A percentile compares a stretch with the other conserved stretches of the same genome.
phyloP scores from a whole-genome alignment of 352 stramenopile genomes.

The Nothophytophthora sp. region DNA sequence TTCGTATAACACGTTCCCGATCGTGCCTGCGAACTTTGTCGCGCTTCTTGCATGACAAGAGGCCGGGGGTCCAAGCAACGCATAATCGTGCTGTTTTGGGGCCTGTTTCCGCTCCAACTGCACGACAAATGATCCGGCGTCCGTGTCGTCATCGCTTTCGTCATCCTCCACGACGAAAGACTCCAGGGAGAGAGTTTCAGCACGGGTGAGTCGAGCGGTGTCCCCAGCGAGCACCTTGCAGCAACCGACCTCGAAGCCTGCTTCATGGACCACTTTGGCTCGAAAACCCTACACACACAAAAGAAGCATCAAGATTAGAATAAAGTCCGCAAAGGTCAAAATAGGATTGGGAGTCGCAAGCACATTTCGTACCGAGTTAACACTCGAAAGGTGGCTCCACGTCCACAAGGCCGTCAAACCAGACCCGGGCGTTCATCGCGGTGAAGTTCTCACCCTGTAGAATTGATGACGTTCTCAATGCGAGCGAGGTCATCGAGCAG shows the following conservation, averaged over 20 bases:
- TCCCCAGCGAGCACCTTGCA: neutral
- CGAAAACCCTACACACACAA: neutral
- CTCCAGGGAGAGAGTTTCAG: neutral
- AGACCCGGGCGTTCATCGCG: neutral
- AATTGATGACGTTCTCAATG: conserved; percentile 11
- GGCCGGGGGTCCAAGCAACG: no score
- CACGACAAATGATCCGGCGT: neutral
- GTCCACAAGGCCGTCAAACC: conserved; percentile 9
- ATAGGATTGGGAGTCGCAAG: neutral
- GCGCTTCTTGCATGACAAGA: no score
- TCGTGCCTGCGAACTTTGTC: no score
- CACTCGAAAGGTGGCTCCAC: neutral
- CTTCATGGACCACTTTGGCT: neutral
- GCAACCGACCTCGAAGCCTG: conserved; percentile 3
- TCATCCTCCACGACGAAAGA: neutral
- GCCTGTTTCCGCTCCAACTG: neutral
- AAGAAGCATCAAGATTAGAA: neutral
- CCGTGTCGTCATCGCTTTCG: neutral
- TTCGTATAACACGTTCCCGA: conserved; percentile 4
- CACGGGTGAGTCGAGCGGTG: neutral
- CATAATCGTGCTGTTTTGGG: no score
- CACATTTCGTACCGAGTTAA: neutral
- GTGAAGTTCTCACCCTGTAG: neutral
- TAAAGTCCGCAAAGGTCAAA: neutral
- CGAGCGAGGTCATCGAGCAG: conserved; percentile 2